Evolutionary conservation across 1,284 basidiomycete genomes (phyloP), one percentile per base, ranked within the genome.

Genomic region (Amylostereum areolatum): DNA sequence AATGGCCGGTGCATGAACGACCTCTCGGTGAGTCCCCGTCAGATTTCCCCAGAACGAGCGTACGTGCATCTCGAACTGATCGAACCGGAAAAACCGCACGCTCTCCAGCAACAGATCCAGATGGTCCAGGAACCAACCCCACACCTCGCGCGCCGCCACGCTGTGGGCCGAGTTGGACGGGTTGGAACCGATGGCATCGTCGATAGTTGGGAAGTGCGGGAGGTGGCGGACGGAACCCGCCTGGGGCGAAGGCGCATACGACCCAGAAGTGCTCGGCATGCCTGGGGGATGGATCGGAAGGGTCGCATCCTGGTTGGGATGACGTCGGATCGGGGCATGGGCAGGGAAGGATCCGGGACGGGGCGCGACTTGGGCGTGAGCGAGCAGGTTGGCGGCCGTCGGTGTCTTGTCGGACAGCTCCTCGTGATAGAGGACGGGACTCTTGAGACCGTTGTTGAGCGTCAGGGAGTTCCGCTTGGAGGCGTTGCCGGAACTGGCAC

Each of bases 91-190:
- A 27, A 77, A 71, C 48, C 87, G 73, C 35, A 90, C 81, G 58
- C 79, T 84, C 57, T 92, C 89, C 34, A 92, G 66, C 46, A 92
- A 70, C 1, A 83, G 70, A 66, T 92, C 87, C 51, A 91, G 72
- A 68, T 92, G 89, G 49, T 89, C 86, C 64, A 85, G 82, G 73
- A 92, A 92, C 87, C 88, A 90, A 35, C 73, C 74, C 89, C 89
- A 92, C 5, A 89, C 86, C 60, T 91, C 89, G 52, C 88, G 78
- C 11, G 88, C 89, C 50, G 83, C 82, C 25, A 87, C 74, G 49
- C 81, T 78, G 57, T 90, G 85, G 12, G 85, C 74, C 45, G 86
- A 83, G 18, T 82, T 79, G 24, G 55, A 54, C 18, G 85, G 85
- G 59, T 72, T 81, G 30, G 79, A 71, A 43, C 86, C 87, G 43